Evolutionary conservation across 495 filamentous ascomycete genomes (phyloP).

Genomic region (Penicillium parvum): DNA sequence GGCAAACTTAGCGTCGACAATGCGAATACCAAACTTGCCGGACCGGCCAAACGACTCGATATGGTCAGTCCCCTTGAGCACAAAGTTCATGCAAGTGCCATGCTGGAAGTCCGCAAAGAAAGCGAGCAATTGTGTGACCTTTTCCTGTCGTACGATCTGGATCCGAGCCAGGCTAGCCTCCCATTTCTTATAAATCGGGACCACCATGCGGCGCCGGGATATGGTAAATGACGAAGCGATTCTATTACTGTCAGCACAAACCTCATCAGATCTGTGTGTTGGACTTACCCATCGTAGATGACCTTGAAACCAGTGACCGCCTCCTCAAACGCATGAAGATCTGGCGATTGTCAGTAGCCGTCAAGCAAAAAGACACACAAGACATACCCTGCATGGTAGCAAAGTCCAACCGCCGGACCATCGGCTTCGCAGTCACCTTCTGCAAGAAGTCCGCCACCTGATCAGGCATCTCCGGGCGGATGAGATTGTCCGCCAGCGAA

Average conservation of each 20-base stretch:
- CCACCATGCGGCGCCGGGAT: conserved; percentile 77
- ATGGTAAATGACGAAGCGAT: conserved; percentile 71
- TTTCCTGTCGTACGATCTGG: conserved; percentile 72
- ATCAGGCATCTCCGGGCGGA: conserved; percentile 50
- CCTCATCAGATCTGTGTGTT: background rate
- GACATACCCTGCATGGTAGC: conserved; percentile 34
- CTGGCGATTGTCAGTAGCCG: conserved; percentile 40
- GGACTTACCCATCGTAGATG: conserved; percentile 60
- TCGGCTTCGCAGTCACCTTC: conserved; percentile 33
- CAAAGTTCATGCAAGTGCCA: conserved; percentile 82
- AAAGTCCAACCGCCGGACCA: conserved; percentile 43
- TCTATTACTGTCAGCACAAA: no score
- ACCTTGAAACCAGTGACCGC: conserved; percentile 75
- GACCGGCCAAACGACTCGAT: conserved; percentile 67
- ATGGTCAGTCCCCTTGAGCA: conserved; percentile 71
- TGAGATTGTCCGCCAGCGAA: conserved; percentile 60
- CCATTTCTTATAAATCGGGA: conserved; percentile 90
- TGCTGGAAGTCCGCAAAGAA: conserved; percentile 79
- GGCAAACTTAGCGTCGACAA: conserved; percentile 88
- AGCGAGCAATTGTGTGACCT: conserved; percentile 66
- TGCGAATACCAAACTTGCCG: conserved; percentile 62
- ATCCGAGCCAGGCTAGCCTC: conserved; percentile 69
- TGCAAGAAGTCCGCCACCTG: conserved; percentile 53
- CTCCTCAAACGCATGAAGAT: conserved; percentile 71
- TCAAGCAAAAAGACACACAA: background rate